Evolutionary conservation across 192 early-diverging fungal species (phyloP), one percentile per base, ranked within the genome.

Genomic region (Dimargaris cristalligena): DNA sequence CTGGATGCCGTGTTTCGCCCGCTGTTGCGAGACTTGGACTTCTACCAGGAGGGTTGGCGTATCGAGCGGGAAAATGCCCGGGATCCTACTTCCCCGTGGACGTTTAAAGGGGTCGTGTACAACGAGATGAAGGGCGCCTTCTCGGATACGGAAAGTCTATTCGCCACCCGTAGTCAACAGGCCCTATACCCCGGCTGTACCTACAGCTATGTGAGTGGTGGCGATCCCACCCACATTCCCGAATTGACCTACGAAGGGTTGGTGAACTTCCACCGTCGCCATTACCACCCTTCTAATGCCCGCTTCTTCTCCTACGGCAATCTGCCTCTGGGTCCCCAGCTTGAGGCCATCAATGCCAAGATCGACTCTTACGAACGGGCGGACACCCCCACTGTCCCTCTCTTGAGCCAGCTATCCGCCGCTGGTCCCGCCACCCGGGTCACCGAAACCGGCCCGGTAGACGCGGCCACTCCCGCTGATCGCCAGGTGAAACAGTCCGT

Each of bases 101-200:
- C 62, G 38, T 86, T 97, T 67, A 95, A 95, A 63, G 94, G 94
- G 51, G 86, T 97, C 28, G 94, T 97, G 25, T 97, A 91, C 65
- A 97, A 97, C 66, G 94, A 97, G 62, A 97, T 97, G 94, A 97
- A 97, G 72, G 94, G 94, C 16, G 65, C 67, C 9, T 80, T 85
- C 72, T 88, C 90, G 4, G 91, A 97, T 63, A 68, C 86, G 0
- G 80, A 80, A 56, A 84, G 82, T 52, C 67, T 95, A 49, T 94
- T 88, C 62, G 80, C 81, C 31, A 76, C 76, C 34, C 77, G 85
- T 9, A 73, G 74, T 16, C 87, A 91, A 59, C 84, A 92, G 74
- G 70, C 80, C 52, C 77, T 97, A 77, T 94, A 83, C 64, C 83
- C 88, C 0, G 81, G 77, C 44, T 86, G 90, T 6, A 86, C 84